phyloP scores from a whole-genome alignment of 306 rosid species.

The Cucumis sativus region Cucumber_9930_V3 NC_026660.2:27716501-27717000 shows the following conservation, averaged over 20 bases:
- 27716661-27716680: slow-evolving; percentile 66
- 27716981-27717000: slow-evolving; percentile 16
- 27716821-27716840: slow-evolving; percentile 34
- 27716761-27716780: slow-evolving; percentile 17
- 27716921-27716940: neutral
- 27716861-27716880: neutral
- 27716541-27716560: slow-evolving; percentile 62
- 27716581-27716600: neutral
- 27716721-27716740: slow-evolving; percentile 37
- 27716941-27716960: slow-evolving; percentile 19
- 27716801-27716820: slow-evolving; percentile 15
- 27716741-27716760: slow-evolving; percentile 22
- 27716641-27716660: slow-evolving; percentile 44
- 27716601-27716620: neutral
- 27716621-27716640: neutral
- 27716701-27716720: slow-evolving; percentile 34
- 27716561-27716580: slow-evolving; percentile 49
- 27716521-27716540: slow-evolving; percentile 76
- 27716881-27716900: neutral
- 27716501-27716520: slow-evolving; percentile 79
- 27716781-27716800: slow-evolving; percentile 16
- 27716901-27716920: slow-evolving; percentile 26
- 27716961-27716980: slow-evolving; percentile 27
- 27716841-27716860: neutral
- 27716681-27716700: slow-evolving; percentile 45